These are phyloP conservation scores for Pseudopyrenochaeta lycopersici DNA, from an alignment of 2,329 filamentous ascomycete species.

Conservation along the genomic window DNA sequence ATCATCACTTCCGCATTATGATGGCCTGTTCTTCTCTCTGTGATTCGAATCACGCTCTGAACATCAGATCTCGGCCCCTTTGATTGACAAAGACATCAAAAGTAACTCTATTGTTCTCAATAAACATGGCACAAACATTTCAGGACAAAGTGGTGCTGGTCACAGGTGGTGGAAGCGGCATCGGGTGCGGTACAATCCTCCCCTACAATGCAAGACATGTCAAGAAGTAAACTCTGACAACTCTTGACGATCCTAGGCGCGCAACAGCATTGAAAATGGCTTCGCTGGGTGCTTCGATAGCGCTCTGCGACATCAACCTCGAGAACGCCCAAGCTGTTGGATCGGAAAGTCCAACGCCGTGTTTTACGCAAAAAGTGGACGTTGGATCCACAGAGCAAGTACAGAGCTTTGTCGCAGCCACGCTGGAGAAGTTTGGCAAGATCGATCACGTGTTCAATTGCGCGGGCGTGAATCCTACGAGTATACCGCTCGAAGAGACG, in stretches of 20 bases:
- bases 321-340: conserved; percentile 51
- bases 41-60: neutral
- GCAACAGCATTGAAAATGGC: conserved; percentile 59
- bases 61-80: neutral
- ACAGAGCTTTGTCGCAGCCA: conserved; percentile 50
- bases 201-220: conserved; percentile 1
- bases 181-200: conserved; percentile 47
- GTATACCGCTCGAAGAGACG: conserved; percentile 50
- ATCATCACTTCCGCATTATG: conserved; percentile 17
- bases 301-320: conserved; percentile 49
- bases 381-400: conserved; percentile 57
- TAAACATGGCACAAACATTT: conserved; percentile 38
- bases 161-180: conserved; percentile 54
- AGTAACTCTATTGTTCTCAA: neutral
- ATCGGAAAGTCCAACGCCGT: conserved; percentile 40
- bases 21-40: conserved; percentile 1
- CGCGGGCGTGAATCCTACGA: conserved; percentile 60
- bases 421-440: conserved; percentile 44
- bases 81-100: neutral
- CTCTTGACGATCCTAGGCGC: conserved; percentile 41
- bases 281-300: conserved; percentile 51
- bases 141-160: conserved; percentile 40
- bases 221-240: neutral
- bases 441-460: conserved; percentile 57
- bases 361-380: conserved; percentile 52